These are phyloP conservation scores for Aspergillus sp. DNA, from an alignment of 2,329 filamentous ascomycete genomes.

Conservation along the genomic window DNA sequence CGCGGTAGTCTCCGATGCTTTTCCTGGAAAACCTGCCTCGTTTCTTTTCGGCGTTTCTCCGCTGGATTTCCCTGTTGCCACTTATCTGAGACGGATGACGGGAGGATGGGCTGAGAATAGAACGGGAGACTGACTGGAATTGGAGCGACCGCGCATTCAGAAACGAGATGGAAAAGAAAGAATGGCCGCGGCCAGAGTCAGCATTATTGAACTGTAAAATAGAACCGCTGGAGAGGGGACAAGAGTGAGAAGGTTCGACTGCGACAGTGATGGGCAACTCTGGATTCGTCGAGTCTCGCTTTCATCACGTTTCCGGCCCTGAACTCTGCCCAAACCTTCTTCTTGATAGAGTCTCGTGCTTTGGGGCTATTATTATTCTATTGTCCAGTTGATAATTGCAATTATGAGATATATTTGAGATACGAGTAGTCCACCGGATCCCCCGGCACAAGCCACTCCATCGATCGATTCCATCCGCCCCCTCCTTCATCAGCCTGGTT, in stretches of 20 bases:
- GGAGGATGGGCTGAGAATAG: too few species aligned
- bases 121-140: too few species aligned
- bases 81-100: not conserved
- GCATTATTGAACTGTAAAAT: too few species aligned
- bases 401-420: not conserved
- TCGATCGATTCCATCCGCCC: not conserved
- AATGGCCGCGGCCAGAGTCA: too few species aligned
- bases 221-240: too few species aligned
- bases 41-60: not conserved
- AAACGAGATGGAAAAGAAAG: too few species aligned
- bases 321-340: not conserved
- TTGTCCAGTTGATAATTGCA: not conserved
- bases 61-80: not conserved
- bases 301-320: conserved; percentile 2
- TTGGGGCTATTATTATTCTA: not conserved
- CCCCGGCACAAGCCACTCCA: conserved; percentile 1
- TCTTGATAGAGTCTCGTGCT: conserved; percentile 1
- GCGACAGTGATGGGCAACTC: not conserved
- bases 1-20: not conserved
- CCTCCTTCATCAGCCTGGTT: not conserved
- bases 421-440: not conserved
- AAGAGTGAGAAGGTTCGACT: too few species aligned
- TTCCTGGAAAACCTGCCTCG: not conserved
- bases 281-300: not conserved
- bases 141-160: too few species aligned